These are phyloP conservation scores for Magnolia sinica DNA, from an alignment of 164 flowering plant species.

Conservation along the genomic window DNA sequence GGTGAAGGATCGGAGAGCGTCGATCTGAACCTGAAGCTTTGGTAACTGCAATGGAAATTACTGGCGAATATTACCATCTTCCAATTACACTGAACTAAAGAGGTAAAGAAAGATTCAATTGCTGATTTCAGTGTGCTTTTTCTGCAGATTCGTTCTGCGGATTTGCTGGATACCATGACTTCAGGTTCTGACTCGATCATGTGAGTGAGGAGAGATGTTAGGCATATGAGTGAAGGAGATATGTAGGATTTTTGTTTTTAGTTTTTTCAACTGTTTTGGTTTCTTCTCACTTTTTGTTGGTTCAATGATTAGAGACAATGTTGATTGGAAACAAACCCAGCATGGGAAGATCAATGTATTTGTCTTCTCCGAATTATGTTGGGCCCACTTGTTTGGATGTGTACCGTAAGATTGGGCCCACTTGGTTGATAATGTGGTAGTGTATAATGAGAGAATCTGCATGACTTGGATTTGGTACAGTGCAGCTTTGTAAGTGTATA, in stretches of 20 bases:
- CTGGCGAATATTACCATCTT: background rate
- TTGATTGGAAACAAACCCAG: background rate
- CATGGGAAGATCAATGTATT: background rate
- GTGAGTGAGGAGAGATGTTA: background rate
- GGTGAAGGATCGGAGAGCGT: constrained; percentile 7
- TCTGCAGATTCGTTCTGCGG: background rate
- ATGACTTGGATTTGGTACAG: no score
- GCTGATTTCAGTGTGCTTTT: background rate
- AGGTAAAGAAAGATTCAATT: background rate
- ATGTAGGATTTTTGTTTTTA: background rate
- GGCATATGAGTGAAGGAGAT: background rate
- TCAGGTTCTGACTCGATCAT: background rate
- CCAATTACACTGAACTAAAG: background rate
- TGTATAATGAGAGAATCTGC: no score
- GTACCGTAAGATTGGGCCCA: background rate
- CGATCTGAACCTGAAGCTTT: constrained; percentile 25
- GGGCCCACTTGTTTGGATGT: background rate
- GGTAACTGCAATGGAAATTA: background rate
- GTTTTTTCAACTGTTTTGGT: no score
- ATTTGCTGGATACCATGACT: background rate
- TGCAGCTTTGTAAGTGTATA: no score
- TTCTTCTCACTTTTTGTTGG: background rate
- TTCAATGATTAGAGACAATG: background rate
- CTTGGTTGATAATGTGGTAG: no score
- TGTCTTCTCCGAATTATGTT: background rate